Evolutionary conservation across 441 rosid species (phyloP).

Genomic region (Gossypium gossypioides): DNA sequence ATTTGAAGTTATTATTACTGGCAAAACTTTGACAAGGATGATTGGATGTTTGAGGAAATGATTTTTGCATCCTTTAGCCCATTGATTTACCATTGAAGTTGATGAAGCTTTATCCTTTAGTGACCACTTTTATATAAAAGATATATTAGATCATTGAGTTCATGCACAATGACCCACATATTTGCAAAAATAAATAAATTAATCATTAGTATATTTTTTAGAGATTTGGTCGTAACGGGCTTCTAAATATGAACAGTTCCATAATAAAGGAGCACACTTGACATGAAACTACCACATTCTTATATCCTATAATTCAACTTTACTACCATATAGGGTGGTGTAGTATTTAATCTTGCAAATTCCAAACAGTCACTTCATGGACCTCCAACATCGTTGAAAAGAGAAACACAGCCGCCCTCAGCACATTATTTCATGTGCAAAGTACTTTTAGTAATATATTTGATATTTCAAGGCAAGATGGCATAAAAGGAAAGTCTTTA

Average conservation of each 20-base stretch:
- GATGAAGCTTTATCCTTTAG: not conserved
- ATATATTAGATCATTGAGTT: not conserved
- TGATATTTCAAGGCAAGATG: not conserved
- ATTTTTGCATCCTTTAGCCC: not conserved
- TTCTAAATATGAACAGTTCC: not conserved
- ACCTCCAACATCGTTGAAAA: not conserved
- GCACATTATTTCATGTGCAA: not conserved
- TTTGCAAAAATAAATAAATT: not conserved
- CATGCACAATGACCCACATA: not conserved
- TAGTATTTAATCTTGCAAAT: not conserved
- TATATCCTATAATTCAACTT: not conserved
- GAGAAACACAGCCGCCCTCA: not conserved
- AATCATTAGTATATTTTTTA: not conserved
- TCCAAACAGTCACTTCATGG: not conserved
- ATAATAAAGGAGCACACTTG: not conserved
- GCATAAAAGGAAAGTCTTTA: not conserved
- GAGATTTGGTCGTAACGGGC: not conserved
- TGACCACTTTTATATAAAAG: not conserved
- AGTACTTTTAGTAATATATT: not conserved
- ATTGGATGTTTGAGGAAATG: not conserved
- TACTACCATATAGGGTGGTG: not conserved
- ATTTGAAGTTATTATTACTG: not conserved
- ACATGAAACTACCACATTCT: not conserved
- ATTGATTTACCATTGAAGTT: not conserved
- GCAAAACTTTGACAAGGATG: not conserved